phyloP scores from a whole-genome alignment of 73 alveolate species.

The Paraurostyla sp. region DNA sequence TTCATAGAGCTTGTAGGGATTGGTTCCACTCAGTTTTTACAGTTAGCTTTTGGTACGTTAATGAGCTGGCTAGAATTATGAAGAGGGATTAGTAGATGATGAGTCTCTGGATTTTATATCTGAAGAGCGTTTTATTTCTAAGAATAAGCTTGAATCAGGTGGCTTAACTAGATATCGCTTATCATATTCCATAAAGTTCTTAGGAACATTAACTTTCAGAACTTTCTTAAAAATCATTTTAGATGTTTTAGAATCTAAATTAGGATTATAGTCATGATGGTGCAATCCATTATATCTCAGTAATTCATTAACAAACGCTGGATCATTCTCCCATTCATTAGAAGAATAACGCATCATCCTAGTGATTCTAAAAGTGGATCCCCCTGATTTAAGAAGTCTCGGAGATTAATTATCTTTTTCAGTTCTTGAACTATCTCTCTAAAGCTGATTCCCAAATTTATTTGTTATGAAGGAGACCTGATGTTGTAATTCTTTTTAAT shows the following conservation, averaged over 20 bases:
- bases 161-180: slow-evolving; percentile 23
- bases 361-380: neutral
- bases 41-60: slow-evolving; percentile 1
- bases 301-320: neutral
- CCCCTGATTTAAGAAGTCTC: too few species aligned
- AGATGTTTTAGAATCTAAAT: slow-evolving; percentile 12
- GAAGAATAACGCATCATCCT: slow-evolving; percentile 25
- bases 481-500: too few species aligned
- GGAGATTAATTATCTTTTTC: too few species aligned
- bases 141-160: neutral
- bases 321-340: slow-evolving; percentile 21
- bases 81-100: neutral
- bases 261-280: slow-evolving; percentile 51
- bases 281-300: slow-evolving; percentile 9
- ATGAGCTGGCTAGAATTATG: too few species aligned
- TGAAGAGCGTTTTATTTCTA: neutral
- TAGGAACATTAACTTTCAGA: neutral
- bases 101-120: neutral
- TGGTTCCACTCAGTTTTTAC: neutral
- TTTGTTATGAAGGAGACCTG: too few species aligned
- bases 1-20: slow-evolving; percentile 4
- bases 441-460: too few species aligned
- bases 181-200: neutral
- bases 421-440: too few species aligned
- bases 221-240: neutral